These are phyloP conservation scores for Cryphonectria carpinicola DNA, from an alignment of 2,329 filamentous ascomycete species.

Conservation along the genomic window DNA sequence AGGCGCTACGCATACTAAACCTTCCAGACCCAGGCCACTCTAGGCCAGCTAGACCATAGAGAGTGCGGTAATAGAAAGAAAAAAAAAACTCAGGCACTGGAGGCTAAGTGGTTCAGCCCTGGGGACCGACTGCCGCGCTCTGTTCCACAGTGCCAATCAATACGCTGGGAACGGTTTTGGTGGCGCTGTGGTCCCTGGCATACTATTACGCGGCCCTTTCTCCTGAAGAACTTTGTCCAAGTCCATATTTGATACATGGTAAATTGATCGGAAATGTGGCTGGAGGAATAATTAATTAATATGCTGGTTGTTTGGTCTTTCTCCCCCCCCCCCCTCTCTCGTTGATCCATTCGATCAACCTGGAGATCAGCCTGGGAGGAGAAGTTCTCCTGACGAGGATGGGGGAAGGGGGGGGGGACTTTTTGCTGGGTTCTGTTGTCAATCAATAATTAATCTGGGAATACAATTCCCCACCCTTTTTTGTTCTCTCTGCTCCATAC, in stretches of 20 bases:
- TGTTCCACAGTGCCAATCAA: conserved; percentile 21
- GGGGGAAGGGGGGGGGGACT: background rate
- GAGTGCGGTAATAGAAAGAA: background rate
- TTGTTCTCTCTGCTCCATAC: background rate
- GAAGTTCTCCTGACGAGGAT: conserved; percentile 8
- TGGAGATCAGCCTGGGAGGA: background rate
- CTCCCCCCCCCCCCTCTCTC: no score
- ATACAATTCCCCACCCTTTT: conserved; percentile 1
- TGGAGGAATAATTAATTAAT: conserved; percentile 8
- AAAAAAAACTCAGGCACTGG: background rate
- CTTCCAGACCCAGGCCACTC: background rate
- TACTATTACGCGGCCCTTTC: conserved; percentile 23
- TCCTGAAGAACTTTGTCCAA: conserved; percentile 24
- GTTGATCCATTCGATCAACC: background rate
- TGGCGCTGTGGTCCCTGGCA: conserved; percentile 4
- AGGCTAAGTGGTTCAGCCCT: background rate
- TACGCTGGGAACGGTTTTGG: conserved; percentile 1
- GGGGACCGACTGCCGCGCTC: conserved; percentile 11
- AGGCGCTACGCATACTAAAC: background rate
- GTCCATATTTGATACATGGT: background rate
- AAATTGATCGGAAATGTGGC: conserved; percentile 9
- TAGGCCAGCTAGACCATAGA: no score
- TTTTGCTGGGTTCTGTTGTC: background rate
- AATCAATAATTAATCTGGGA: conserved; percentile 20
- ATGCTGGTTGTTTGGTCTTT: background rate